phyloP scores from a whole-genome alignment of 805 yeast species.

The Pichia cephalocereana region DNA sequence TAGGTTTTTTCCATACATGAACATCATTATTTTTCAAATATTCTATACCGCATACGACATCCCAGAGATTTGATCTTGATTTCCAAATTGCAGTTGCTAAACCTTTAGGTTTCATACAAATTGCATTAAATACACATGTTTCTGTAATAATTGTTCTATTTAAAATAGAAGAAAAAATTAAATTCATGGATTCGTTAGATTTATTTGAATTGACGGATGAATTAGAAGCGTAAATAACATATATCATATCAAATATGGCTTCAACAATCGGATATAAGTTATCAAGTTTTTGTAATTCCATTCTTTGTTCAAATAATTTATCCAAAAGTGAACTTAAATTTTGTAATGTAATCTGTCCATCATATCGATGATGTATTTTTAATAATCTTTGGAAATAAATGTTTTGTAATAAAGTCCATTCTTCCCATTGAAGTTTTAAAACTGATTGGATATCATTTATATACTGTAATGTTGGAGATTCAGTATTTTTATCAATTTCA shows the following conservation, averaged over 20 bases:
- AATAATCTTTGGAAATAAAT: not conserved
- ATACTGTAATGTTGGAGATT: not conserved
- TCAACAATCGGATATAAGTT: not conserved
- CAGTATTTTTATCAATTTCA: constrained; percentile 2
- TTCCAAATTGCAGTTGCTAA: constrained; percentile 6
- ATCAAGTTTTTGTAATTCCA: not conserved
- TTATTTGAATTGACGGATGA: not conserved
- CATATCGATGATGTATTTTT: not conserved
- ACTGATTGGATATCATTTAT: not conserved
- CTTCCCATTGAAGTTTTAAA: constrained; percentile 3
- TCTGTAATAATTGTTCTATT: not conserved
- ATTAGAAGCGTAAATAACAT: not conserved
- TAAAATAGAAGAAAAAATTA: not conserved
- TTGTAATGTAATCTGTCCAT: constrained; percentile 2
- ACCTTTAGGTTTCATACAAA: constrained; percentile 1
- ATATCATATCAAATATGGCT: constrained; percentile 1
- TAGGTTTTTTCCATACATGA: constrained; percentile 62
- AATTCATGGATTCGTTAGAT: not conserved
- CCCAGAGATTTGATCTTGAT: constrained; percentile 7
- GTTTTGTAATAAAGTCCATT: constrained; percentile 1
- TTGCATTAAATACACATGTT: constrained; percentile 2
- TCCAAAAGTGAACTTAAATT: not conserved
- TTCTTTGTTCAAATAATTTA: not conserved
- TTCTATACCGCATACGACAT: constrained; percentile 10
- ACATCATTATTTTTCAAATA: constrained; percentile 9